Conservation (phyloP, 2,329 filamentous ascomycete genomes). For the Xylariomycetidae sp. region DNA sequence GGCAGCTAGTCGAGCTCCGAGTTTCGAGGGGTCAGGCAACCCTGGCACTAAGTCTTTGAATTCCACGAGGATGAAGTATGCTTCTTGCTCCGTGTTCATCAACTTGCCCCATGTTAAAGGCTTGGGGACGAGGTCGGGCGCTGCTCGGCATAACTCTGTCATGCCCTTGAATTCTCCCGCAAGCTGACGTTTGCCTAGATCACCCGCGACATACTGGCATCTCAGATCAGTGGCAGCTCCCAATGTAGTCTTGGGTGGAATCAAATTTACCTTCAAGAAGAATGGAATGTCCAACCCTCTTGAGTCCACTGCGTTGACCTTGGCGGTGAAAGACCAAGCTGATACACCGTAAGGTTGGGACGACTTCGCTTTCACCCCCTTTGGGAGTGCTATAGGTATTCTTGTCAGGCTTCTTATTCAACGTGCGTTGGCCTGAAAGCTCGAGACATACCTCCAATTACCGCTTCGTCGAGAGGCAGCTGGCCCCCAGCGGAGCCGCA, state of each 20-base stretch:
- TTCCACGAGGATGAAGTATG: constrained; percentile 1
- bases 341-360: constrained; percentile 5
- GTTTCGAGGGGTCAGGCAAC: constrained; percentile 1
- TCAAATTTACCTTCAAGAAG: constrained; percentile 7
- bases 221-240: neutral
- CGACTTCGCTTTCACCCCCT: constrained; percentile 2
- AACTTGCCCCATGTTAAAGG: constrained; percentile 8
- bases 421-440: neutral
- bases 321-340: constrained; percentile 9
- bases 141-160: constrained; percentile 5
- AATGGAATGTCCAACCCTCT: neutral
- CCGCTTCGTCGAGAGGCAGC: constrained; percentile 7
- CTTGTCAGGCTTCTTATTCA: neutral
- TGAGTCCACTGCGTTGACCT: constrained; percentile 5
- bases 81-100: neutral
- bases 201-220: constrained; percentile 11
- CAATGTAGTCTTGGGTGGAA: neutral
- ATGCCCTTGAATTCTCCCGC: constrained; percentile 11
- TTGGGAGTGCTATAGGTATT: constrained; percentile 3
- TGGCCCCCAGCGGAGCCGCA: constrained; percentile 1
- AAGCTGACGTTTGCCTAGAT: constrained; percentile 8
- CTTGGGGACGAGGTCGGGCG: constrained; percentile 7
- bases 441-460: constrained; percentile 5
- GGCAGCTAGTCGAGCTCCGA: neutral
- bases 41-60: constrained; percentile 1